These are phyloP conservation scores for Tanozyma kutaoensis DNA, from an alignment of 805 yeast species.

Conservation along the genomic window DNA sequence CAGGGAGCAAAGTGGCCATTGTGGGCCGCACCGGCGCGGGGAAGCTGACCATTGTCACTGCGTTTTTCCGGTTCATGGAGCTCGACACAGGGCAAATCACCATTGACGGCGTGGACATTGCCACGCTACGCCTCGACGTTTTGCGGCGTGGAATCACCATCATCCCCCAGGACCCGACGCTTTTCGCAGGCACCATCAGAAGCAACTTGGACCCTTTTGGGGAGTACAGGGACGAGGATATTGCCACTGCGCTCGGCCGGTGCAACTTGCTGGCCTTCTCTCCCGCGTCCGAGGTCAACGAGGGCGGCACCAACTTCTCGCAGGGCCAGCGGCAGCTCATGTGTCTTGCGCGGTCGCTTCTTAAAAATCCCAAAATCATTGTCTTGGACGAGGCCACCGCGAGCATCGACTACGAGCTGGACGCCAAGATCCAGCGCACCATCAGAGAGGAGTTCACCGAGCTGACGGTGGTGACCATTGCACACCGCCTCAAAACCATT, in stretches of 20 bases:
- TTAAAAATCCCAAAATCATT: constrained; percentile 61
- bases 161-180: constrained; percentile 83
- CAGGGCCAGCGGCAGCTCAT: constrained; percentile 79
- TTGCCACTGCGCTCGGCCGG: too few relatives aligned
- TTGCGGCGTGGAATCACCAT: constrained; percentile 62
- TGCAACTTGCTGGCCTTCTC: too few relatives aligned
- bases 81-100: constrained; percentile 35
- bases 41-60: constrained; percentile 65
- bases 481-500: constrained; percentile 74
- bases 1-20: constrained; percentile 48
- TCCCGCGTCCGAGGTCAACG: constrained; percentile 43
- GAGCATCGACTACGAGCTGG: constrained; percentile 74
- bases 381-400: constrained; percentile 80
- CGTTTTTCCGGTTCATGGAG: constrained; percentile 58
- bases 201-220: constrained; percentile 71
- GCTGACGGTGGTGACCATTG: constrained; percentile 72
- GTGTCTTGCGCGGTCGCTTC: constrained; percentile 67
- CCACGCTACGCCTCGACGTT: constrained; percentile 50
- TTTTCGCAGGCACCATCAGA: constrained; percentile 69
- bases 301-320: constrained; percentile 70
- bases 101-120: constrained; percentile 61
- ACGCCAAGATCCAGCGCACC: constrained; percentile 65
- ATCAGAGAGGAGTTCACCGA: constrained; percentile 61
- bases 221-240: constrained; percentile 35
- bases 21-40: constrained; percentile 67